Conservation (phyloP, 179 eudicot genomes). For the Beta lomatogona region DNA sequence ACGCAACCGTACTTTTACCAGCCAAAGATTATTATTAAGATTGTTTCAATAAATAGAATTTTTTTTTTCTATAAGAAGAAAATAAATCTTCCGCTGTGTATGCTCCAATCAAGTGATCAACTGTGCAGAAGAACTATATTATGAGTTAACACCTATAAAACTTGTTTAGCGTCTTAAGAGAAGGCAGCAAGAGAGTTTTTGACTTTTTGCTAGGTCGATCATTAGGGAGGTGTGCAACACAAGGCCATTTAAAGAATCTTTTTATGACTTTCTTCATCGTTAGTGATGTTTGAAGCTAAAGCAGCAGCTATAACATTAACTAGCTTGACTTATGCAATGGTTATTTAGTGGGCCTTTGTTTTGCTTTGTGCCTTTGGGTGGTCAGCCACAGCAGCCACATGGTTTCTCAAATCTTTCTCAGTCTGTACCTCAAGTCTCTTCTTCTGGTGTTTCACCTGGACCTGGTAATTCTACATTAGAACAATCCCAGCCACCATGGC, state of each 20-base stretch:
- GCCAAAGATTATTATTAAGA: not conserved
- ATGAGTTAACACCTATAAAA: not conserved
- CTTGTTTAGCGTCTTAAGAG: not conserved
- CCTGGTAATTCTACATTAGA: slow-evolving; percentile 47
- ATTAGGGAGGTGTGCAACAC: not conserved
- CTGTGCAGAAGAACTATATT: not conserved
- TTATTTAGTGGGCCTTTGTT: not conserved
- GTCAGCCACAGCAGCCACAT: slow-evolving; percentile 57
- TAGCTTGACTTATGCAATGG: not conserved
- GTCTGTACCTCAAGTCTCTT: slow-evolving; percentile 39
- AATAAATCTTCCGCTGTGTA: no score
- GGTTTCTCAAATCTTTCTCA: slow-evolving; percentile 49
- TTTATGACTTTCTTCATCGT: not conserved
- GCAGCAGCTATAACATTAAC: not conserved
- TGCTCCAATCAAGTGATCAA: not conserved
- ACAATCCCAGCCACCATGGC: slow-evolving; percentile 80
- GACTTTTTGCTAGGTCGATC: not conserved
- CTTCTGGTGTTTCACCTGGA: slow-evolving; percentile 46
- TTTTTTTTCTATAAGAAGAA: not conserved
- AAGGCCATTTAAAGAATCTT: not conserved
- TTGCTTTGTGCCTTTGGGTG: slow-evolving; percentile 39
- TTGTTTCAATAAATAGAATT: no score
- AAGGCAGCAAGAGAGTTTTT: not conserved
- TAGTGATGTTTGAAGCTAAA: not conserved
- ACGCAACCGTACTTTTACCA: not conserved